Conservation (phyloP, 805 yeast genomes). For the Starmerella bombi region DNA sequence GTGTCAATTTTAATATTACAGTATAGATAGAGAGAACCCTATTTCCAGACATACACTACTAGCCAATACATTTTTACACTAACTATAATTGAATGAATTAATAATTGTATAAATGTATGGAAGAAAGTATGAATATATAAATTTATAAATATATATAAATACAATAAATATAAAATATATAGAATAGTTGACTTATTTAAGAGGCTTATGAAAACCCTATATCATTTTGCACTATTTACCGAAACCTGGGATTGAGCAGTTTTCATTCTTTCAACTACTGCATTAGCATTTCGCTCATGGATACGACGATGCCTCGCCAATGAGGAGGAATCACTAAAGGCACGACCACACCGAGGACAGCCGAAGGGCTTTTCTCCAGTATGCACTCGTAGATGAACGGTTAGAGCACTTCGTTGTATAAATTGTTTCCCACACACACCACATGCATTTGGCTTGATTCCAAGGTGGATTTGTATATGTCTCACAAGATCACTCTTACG, state of each 20-base stretch:
- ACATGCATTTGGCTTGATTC: slow-evolving; percentile 32
- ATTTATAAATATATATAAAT: too few species aligned
- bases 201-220: too few species aligned
- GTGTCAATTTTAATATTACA: too few species aligned
- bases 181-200: too few species aligned
- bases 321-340: slow-evolving; percentile 29
- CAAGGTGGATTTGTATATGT: slow-evolving; percentile 55
- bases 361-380: slow-evolving; percentile 67
- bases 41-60: too few species aligned
- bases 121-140: not conserved
- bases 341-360: slow-evolving; percentile 33
- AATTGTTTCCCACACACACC: slow-evolving; percentile 57
- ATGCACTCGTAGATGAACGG: slow-evolving; percentile 68
- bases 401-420: slow-evolving; percentile 69
- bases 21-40: too few species aligned
- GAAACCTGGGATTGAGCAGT: too few species aligned
- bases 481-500: slow-evolving; percentile 73
- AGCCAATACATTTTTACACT: too few species aligned
- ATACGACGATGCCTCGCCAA: slow-evolving; percentile 73
- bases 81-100: too few species aligned
- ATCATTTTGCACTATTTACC: too few species aligned
- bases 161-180: too few species aligned
- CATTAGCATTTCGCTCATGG: slow-evolving; percentile 54
- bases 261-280: not conserved
- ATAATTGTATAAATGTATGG: not conserved